These are phyloP conservation scores for Kwoniella europaea DNA, from an alignment of 768 basidiomycete species.

Conservation along the genomic window DNA sequence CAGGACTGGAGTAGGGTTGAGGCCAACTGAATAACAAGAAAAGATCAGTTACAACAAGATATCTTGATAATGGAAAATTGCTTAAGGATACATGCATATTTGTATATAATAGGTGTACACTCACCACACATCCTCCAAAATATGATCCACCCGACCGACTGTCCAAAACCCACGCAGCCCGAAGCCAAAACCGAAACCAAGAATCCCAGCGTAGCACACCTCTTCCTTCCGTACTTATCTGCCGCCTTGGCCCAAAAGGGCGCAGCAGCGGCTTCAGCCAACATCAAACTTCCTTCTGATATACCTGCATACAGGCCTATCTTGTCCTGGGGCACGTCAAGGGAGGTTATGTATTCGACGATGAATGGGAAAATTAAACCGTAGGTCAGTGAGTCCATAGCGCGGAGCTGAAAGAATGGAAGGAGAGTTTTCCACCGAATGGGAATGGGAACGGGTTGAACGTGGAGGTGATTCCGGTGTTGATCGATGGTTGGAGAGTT, in stretches of 20 bases:
- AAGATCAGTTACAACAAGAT: neutral
- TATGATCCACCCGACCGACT: conserved; percentile 35
- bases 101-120: conserved; percentile 9
- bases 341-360: conserved; percentile 44
- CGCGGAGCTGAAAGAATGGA: conserved; percentile 35
- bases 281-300: conserved; percentile 45
- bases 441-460: neutral
- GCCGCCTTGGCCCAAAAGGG: conserved; percentile 43
- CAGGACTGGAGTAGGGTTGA: conserved; percentile 34
- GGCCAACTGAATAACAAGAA: conserved; percentile 33
- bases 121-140: conserved; percentile 42
- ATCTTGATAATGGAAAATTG: no score
- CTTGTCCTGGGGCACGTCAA: conserved; percentile 33
- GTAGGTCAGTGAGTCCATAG: conserved; percentile 41
- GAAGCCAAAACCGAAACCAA: conserved; percentile 16
- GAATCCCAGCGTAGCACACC: conserved; percentile 35
- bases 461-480: no score
- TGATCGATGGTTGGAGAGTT: no score
- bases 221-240: conserved; percentile 40
- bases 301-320: conserved; percentile 45
- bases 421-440: conserved; percentile 30
- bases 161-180: conserved; percentile 37
- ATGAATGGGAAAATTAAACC: conserved; percentile 44
- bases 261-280: conserved; percentile 40
- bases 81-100: no score